Percentiles rank a stretch among this genome's conserved stretches.
phyloP scores from a whole-genome alignment of 768 basidiomycete species.

The Mycena indigotica region DNA sequence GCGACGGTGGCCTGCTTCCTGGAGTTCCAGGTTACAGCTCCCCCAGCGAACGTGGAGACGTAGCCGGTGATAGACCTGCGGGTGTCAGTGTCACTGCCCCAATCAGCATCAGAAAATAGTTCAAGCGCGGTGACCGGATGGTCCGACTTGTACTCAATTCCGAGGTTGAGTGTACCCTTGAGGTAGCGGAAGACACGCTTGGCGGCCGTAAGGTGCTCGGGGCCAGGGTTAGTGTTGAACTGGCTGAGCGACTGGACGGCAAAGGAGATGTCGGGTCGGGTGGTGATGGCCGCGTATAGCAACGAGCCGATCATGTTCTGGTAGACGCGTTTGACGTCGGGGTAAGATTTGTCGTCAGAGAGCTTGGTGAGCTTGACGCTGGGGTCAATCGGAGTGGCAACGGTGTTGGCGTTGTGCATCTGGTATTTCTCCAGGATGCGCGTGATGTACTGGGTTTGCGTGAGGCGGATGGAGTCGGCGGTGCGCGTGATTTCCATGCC shows the following conservation, averaged over 20 bases:
- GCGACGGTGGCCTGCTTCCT: constrained; percentile 34
- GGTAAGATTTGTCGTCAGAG: constrained; percentile 7
- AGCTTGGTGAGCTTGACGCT: constrained; percentile 10
- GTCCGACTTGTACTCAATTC: constrained; percentile 4
- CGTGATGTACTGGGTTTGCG: constrained; percentile 22
- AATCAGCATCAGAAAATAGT: constrained; percentile 27
- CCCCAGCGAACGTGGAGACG: constrained; percentile 29
- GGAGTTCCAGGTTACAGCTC: constrained; percentile 34
- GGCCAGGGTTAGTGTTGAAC: constrained; percentile 21
- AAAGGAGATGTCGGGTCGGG: constrained; percentile 37
- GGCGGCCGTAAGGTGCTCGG: neutral
- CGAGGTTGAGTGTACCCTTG: constrained; percentile 6
- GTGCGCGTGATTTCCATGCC: constrained; percentile 28
- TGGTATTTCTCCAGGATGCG: constrained; percentile 19
- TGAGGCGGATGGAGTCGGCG: constrained; percentile 18
- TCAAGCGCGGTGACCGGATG: neutral
- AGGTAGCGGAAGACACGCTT: neutral
- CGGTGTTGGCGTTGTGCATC: constrained; percentile 10
- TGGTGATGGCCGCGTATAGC: constrained; percentile 32
- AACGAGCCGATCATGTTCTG: constrained; percentile 30
- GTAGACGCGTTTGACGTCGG: constrained; percentile 24
- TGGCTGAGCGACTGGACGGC: constrained; percentile 29
- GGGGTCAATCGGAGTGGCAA: constrained; percentile 15
- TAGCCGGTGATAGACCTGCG: constrained; percentile 34
- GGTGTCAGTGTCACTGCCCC: constrained; percentile 21